Evolutionary conservation across 1,284 basidiomycete genomes (phyloP), one percentile per base, ranked within the genome.

Genomic region (Austroboletus niveus): DNA sequence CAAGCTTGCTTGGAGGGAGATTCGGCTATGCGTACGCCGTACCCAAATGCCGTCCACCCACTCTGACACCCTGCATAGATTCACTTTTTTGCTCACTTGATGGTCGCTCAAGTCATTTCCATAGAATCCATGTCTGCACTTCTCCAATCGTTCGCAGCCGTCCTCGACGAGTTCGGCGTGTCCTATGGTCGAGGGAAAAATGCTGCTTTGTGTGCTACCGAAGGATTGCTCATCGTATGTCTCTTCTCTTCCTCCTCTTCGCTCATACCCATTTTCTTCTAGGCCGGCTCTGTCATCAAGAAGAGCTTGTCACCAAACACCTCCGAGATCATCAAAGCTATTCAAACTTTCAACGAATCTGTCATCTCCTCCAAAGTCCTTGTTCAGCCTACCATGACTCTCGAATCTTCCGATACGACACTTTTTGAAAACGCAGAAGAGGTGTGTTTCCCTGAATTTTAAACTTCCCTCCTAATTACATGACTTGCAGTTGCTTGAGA

Each of bases 101-200:
- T 90, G 30, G 77, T 87, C 31, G 81, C 91, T 11, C 79, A 82
- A 46, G 74, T 96, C 2, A 79, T 97, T 46, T 83, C 88, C 3
- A 70, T 84, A 0, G 77, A 84, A 14, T 94, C 92, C 4, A 79
- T 97, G 73, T 75, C 88, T 42, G 78, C 82, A 8, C 80, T 94
- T 11, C 77, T 96, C 27, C 82, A 85, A 55, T 88, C 91, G 0
- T 91, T 96, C 60, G 84, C 87, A 4, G 79, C 85, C 1, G 94
- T 96, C 3, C 73, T 97, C 27, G 90, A 94, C 58, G 94, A 96
- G 66, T 92, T 95, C 57, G 91, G 89, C 43, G 92, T 93, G 2
- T 92, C 92, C 6, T 86, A 92, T 56, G 85, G 86, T 31, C 81
- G 94, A 17, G 92, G 90, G 0, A 90, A 94, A 66, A 81, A 85